phyloP scores from a whole-genome alignment of 2,329 filamentous ascomycete genomes.

The Fusarium illudens region DNA sequence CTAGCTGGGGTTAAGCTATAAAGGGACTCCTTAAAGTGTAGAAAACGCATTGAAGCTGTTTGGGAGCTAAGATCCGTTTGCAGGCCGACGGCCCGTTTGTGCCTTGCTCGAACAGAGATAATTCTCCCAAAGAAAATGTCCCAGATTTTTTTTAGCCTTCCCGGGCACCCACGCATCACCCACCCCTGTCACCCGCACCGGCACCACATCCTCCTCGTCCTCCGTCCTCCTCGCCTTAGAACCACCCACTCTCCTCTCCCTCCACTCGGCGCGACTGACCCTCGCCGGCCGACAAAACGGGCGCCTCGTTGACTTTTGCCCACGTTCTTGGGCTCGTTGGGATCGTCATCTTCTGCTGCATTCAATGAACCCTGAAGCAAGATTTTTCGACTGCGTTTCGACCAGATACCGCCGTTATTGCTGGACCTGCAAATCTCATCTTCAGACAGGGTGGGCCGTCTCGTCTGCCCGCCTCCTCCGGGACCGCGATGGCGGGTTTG shows the following conservation, averaged over 20 bases:
- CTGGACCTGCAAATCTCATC: constrained; percentile 3
- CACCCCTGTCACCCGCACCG: constrained; percentile 29
- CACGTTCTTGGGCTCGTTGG: constrained; percentile 73
- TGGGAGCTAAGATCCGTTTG: not conserved
- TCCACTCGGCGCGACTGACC: constrained; percentile 46
- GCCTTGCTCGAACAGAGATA: not conserved
- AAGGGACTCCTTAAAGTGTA: not conserved
- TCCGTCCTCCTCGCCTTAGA: constrained; percentile 37
- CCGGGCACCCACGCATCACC: constrained; percentile 4
- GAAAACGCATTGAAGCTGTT: not conserved
- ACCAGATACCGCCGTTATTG: constrained; percentile 21
- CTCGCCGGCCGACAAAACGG: constrained; percentile 45
- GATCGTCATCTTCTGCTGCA: constrained; percentile 56
- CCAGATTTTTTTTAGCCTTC: constrained; percentile 34
- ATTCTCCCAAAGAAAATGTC: constrained; percentile 27
- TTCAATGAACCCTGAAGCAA: constrained; percentile 35
- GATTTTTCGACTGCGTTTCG: not conserved
- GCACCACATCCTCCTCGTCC: constrained; percentile 26
- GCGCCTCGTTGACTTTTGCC: constrained; percentile 45
- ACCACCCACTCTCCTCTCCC: constrained; percentile 44
- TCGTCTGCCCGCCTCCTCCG: constrained; percentile 26
- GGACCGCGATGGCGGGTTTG: constrained; percentile 9
- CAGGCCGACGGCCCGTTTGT: not conserved
- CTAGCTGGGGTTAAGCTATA: not conserved
- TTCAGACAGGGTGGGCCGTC: constrained; percentile 23